These are phyloP conservation scores for Coemansia sp. DNA, from an alignment of 192 early-diverging fungal species.

Conservation along the genomic window DNA sequence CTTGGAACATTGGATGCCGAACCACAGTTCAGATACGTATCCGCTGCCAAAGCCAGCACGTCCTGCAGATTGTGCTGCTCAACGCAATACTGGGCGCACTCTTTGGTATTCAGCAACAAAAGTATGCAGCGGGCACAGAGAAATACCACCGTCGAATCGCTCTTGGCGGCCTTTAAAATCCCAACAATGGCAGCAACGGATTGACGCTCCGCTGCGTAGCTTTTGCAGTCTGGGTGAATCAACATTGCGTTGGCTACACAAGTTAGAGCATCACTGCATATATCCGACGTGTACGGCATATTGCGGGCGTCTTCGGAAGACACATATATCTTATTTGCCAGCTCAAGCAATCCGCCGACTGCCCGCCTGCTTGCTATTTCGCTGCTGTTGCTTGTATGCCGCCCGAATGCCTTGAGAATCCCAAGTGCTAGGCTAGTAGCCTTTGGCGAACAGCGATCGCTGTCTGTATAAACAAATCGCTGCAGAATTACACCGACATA, in stretches of 20 bases:
- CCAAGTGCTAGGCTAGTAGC: conserved; percentile 26
- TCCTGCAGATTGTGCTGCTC: conserved; percentile 15
- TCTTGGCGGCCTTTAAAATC: neutral
- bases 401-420: conserved; percentile 33
- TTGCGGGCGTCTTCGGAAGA: neutral
- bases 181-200: conserved; percentile 5
- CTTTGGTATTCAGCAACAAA: conserved; percentile 13
- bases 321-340: conserved; percentile 8
- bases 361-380: conserved; percentile 21
- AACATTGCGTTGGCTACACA: conserved; percentile 50
- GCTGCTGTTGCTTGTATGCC: conserved; percentile 8
- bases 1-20: neutral
- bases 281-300: neutral
- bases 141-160: conserved; percentile 9
- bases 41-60: conserved; percentile 8
- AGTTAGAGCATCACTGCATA: conserved; percentile 40
- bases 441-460: conserved; percentile 19
- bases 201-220: conserved; percentile 6
- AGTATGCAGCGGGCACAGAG: conserved; percentile 41
- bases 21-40: neutral
- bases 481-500: conserved; percentile 8
- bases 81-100: conserved; percentile 14
- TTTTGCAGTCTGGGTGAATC: conserved; percentile 18
- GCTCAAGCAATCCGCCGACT: conserved; percentile 13
- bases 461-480: conserved; percentile 33